These are phyloP conservation scores for Yarrowia bubula DNA, from an alignment of 805 yeast genomes.

Conservation along the genomic window DNA sequence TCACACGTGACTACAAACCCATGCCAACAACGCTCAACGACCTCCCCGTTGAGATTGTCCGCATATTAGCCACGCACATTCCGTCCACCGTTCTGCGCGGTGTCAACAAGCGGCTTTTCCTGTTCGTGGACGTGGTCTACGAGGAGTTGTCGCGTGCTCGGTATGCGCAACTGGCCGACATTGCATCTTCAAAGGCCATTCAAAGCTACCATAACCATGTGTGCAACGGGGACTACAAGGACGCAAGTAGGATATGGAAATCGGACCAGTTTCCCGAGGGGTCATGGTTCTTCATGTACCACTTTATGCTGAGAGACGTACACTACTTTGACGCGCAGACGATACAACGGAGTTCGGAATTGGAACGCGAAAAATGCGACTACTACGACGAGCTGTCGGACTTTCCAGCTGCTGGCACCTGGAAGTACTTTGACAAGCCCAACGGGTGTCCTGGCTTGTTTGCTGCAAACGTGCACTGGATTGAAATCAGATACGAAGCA, in stretches of 20 bases:
- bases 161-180: not conserved
- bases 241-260: not conserved
- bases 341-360: constrained; percentile 1
- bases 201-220: constrained; percentile 6
- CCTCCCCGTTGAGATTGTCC: constrained; percentile 27
- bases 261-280: not conserved
- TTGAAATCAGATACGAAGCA: constrained; percentile 17
- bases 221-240: not conserved
- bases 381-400: constrained; percentile 11
- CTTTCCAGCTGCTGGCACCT: constrained; percentile 24
- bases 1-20: constrained; percentile 20
- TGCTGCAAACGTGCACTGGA: constrained; percentile 20
- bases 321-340: constrained; percentile 21
- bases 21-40: constrained; percentile 26
- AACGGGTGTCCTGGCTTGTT: constrained; percentile 20
- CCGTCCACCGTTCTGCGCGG: constrained; percentile 1
- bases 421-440: constrained; percentile 19
- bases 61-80: constrained; percentile 18
- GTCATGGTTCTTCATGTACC: constrained; percentile 25
- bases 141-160: constrained; percentile 23
- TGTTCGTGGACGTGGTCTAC: constrained; percentile 11
- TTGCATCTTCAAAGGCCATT: not conserved
- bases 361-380: constrained; percentile 16
- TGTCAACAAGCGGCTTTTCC: constrained; percentile 17
- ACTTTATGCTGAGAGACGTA: constrained; percentile 20